Percentiles rank a stretch among this genome's conserved stretches.
phyloP scores from a whole-genome alignment of 164 flowering plant genomes.

The Aristolochia contorta region DNA sequence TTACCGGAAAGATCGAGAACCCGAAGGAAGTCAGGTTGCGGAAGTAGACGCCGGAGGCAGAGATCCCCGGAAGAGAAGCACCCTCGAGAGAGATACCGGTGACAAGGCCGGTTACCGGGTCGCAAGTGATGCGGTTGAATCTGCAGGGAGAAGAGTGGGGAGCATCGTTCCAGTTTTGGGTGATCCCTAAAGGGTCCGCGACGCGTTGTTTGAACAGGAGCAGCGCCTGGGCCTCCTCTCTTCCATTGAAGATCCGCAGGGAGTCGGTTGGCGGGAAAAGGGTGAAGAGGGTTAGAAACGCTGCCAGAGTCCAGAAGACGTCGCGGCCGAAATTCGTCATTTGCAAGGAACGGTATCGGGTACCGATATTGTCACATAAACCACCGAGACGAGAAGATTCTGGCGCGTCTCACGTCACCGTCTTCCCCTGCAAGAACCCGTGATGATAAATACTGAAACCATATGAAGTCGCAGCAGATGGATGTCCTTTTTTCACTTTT shows the following conservation, averaged over 20 bases:
- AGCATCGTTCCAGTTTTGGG: slow-evolving; percentile 52
- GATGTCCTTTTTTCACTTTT: no score
- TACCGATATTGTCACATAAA: no score
- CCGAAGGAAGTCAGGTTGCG: slow-evolving; percentile 31
- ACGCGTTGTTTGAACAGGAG: slow-evolving; percentile 55
- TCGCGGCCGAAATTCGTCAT: background rate
- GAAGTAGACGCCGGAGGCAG: slow-evolving; percentile 40
- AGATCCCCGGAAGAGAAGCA: slow-evolving; percentile 58
- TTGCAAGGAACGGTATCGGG: no score
- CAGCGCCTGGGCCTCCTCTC: slow-evolving; percentile 30
- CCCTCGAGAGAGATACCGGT: slow-evolving; percentile 38
- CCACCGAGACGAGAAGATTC: no score
- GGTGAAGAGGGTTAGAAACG: background rate
- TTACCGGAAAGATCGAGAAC: slow-evolving; percentile 53
- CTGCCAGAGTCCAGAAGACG: background rate
- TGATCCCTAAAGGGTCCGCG: slow-evolving; percentile 43
- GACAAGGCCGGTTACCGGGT: slow-evolving; percentile 32
- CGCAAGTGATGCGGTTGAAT: slow-evolving; percentile 55
- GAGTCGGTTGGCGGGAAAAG: slow-evolving; percentile 8
- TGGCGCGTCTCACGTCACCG: no score
- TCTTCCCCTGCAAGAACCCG: no score
- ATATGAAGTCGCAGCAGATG: no score
- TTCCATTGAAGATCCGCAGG: slow-evolving; percentile 16
- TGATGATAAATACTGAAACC: no score
- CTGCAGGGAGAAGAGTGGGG: slow-evolving; percentile 42